Base-by-base conservation (phyloP, 1,139 yeast genomes). In the Blastobotrys petasosporus region DNA sequence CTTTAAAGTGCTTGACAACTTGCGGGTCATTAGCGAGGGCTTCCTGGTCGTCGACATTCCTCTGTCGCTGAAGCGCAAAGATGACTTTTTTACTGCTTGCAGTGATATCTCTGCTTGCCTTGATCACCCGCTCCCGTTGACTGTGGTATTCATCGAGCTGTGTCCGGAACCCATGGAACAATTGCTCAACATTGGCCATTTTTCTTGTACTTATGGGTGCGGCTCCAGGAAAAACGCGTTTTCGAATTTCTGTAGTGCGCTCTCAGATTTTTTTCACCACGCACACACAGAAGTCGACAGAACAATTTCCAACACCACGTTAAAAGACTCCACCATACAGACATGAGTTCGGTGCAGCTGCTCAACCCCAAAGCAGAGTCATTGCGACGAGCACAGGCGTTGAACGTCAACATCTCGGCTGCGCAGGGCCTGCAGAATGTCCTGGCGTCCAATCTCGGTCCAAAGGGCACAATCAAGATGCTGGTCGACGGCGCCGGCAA, bases 321-420 rank as follows among this genome's bases (percentile, higher is more conserved):
- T 28, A 35, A 23, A 12, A 10, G n/a, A 36, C n/a, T 11, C 12
- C 9, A 13, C 15, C 42, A 30, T 25, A 37, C 39, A 28, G n/a
- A 33, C 20, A 40, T 43, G 50, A 36, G 44, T 75, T 80, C 94
- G 35, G 79, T 92, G 57, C 98, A 92, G 71, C 75, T 92, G 58
- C 75, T 92, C 57, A 92, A 92, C 65, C 98, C 99, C 16, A 90
- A 90, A 68, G 98, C 98, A 4, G 98, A 92, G 73, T 85, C 95
- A 31, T 70, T 92, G 57, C 81, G 97, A 68, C 80, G 98, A 61
- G 79, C 85, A 51, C 97, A 94, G 67, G 98, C 98, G 15, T 75
- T 92, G 54, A 90, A 88, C 63, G 98, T 92, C 41, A 94, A 92
- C 68, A 87, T 88, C 49, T 79, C 88, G 30, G 97, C 98, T 2